Base-by-base conservation (phyloP, 176 grass and related monocot species). In the Eleusine indica region DNA sequence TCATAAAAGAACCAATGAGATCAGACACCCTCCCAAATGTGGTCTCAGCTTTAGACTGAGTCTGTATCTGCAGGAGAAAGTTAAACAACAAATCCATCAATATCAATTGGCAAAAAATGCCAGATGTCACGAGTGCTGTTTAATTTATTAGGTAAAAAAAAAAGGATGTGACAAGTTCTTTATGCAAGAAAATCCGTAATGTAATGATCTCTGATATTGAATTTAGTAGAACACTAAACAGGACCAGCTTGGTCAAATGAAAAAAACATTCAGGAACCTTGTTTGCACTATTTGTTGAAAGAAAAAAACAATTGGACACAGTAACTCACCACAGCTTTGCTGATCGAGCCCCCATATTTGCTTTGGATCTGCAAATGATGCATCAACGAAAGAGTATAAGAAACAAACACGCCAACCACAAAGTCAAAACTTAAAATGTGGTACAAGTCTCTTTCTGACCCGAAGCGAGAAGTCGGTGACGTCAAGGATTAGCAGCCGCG, bases 401-500 rank as follows among this genome's bases (percentile, higher is more conserved):
- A 81, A 71, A 43, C 83, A 7, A 78, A 14, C 19, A 71, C 1
- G 28, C 5, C 19, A 86, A 74, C 16, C 30, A 4, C 16, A 29
- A 40, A 60, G 39, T 1, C 13, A 56, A 82, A 30, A 82, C 25
- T 56, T 39, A 52, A 53, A 67, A 54, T 30, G 39, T 29, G 13
- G 18, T 16, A 54, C 52, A 64, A 80, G 70, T 41, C 43, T 60
- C 4, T 4, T 5, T 35, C 79, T 81, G 40, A 92, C 93, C 90
- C 88, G 88, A 37, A 94, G 87, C 14, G 97, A 96, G 78, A 99
- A 99, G 74, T 92, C 93, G 9, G 78, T 89, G 68, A 89, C 83
- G 87, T 99, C 97, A 37, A 99, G 85, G 70, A 99, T 77, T 14
- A 99, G 28, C 71, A 99, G 61, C 65, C 89, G 89, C 16, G 97